Base-by-base conservation (phyloP, 2,329 filamentous ascomycete genomes). In the Seiridium unicorne region DNA sequence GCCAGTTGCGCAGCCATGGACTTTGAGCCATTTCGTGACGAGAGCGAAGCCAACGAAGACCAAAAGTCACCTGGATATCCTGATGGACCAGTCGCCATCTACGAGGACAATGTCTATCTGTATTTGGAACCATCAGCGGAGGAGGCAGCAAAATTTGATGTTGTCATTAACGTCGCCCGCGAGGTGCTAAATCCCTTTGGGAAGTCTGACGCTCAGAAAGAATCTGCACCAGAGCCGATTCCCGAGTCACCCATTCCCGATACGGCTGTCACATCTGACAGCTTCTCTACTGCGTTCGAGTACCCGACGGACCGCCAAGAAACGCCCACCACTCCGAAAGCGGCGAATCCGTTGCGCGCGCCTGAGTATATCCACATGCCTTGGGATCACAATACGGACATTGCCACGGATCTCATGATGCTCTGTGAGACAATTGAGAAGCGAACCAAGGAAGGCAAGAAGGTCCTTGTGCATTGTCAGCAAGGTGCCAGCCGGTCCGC, bases 381-480 rank as follows among this genome's bases (percentile, higher is more conserved):
- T 1, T 95, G 91, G 91, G 91, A 95, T 62, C 91, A 95, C 76
- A 93, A 94, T 74, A 94, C 91, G 0, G 90, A 95, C 61, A 94
- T 96, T 65, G 87, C 91, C 1, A 85, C 86, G 4, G 91, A 95
- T 71, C 77, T 95, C 26, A 87, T 91, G 80, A 81, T 79, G 51
- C 80, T 96, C 11, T 93, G 92, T 68, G 89, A 92, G 71, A 83
- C 84, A 4, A 93, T 96, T 62, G 90, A 94, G 63, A 84, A 86
- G 44, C 84, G 87, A 61, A 88, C 89, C 0, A 85, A 84, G 64
- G 83, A 89, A 63, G 89, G 89, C 51, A 94, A 94, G 76, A 89
- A 86, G 66, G 89, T 96, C 11, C 81, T 96, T 35, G 82, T 96
- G 9, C 91, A 96, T 71, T 96, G 91, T 70, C 92, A 95, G 69